A percentile compares a stretch with the other conserved stretches of the same genome.
phyloP scores from a whole-genome alignment of 1,284 basidiomycete species.

The Coriolopsis trogii region DNA sequence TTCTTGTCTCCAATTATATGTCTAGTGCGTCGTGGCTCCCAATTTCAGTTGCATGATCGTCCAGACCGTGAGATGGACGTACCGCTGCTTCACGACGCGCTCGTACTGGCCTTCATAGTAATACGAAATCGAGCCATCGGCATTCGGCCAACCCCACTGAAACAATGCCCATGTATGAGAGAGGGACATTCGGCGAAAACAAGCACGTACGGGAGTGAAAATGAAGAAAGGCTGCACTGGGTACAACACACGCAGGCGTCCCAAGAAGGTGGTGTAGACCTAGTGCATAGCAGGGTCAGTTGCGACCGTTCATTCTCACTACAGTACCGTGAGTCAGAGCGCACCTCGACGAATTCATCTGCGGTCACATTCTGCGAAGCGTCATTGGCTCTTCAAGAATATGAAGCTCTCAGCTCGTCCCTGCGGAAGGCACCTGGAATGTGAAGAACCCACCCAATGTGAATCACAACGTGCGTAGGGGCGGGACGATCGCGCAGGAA shows the following conservation, averaged over 20 bases:
- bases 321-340: background rate
- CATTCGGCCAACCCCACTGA: slow-evolving; percentile 60
- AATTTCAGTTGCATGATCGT: no score
- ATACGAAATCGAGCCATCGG: slow-evolving; percentile 47
- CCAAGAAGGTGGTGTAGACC: slow-evolving; percentile 51
- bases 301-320: background rate
- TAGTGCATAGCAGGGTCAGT: slow-evolving; percentile 22
- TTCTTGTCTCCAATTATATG: slow-evolving; percentile 48
- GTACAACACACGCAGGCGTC: slow-evolving; percentile 47
- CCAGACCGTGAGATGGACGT: no score
- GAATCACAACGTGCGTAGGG: slow-evolving; percentile 55
- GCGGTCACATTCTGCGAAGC: slow-evolving; percentile 48
- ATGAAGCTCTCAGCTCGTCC: no score
- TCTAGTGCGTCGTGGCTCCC: slow-evolving; percentile 20
- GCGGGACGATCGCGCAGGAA: slow-evolving; percentile 49
- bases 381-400: slow-evolving; percentile 51
- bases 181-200: no score
- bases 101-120: slow-evolving; percentile 55
- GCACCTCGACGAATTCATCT: slow-evolving; percentile 47
- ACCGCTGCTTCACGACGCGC: slow-evolving; percentile 47
- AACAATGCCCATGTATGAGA: background rate
- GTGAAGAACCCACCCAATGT: slow-evolving; percentile 49
- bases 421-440: background rate
- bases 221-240: slow-evolving; percentile 52
- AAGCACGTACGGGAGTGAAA: slow-evolving; percentile 49